These are phyloP conservation scores for Ceratobasidium papillatum DNA, from an alignment of 1,284 basidiomycete genomes.

Conservation along the genomic window DNA sequence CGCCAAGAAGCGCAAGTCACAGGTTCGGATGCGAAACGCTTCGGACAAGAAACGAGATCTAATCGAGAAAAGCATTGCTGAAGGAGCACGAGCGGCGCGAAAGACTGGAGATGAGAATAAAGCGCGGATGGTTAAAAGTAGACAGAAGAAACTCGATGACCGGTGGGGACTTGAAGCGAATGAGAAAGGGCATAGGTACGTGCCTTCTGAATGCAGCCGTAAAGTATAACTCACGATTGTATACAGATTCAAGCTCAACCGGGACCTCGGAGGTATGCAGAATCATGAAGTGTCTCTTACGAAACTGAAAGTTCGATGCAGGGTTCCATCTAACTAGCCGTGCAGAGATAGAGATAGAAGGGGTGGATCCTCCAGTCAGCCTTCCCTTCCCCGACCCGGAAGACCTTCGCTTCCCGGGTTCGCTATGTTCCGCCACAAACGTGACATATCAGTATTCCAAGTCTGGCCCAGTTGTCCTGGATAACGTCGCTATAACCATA, in stretches of 20 bases:
- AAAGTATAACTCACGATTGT: not conserved
- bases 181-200: constrained; percentile 52
- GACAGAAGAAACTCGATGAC: constrained; percentile 71
- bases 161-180: constrained; percentile 64
- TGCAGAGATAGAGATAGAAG: constrained; percentile 61
- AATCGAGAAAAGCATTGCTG: constrained; percentile 57
- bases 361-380: constrained; percentile 58
- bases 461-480: constrained; percentile 55
- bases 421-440: constrained; percentile 61
- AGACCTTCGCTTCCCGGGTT: constrained; percentile 61
- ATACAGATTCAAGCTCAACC: constrained; percentile 70
- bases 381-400: constrained; percentile 61
- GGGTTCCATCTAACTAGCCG: constrained; percentile 59
- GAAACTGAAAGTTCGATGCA: not conserved
- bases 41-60: constrained; percentile 64
- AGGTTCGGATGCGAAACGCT: constrained; percentile 63
- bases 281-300: too few species aligned
- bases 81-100: constrained; percentile 63
- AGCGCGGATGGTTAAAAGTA: constrained; percentile 62
- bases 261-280: constrained; percentile 58
- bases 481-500: constrained; percentile 65
- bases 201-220: constrained; percentile 47
- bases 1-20: constrained; percentile 60
- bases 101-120: constrained; percentile 73
- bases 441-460: constrained; percentile 58